These are phyloP conservation scores for Collybia nuda DNA, from an alignment of 768 basidiomycete genomes.

Conservation along the genomic window DNA sequence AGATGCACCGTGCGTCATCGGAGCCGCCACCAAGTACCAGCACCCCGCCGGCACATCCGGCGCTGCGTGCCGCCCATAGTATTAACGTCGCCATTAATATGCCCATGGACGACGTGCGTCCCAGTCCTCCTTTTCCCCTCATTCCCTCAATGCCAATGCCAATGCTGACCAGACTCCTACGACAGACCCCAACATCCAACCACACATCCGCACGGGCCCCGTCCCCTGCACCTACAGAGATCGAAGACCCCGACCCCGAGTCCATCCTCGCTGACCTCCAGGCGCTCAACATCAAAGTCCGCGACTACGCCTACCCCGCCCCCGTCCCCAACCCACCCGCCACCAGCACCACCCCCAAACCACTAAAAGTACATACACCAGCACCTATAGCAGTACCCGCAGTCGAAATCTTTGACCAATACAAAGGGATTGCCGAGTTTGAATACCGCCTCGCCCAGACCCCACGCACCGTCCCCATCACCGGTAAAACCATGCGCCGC, in stretches of 20 bases:
- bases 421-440: conserved; percentile 34
- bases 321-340: background rate
- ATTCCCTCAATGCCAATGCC: no score
- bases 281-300: conserved; percentile 35
- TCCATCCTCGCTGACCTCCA: conserved; percentile 25
- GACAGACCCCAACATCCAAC: background rate
- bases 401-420: conserved; percentile 39
- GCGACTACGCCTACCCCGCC: conserved; percentile 36
- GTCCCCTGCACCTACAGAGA: conserved; percentile 36
- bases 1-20: conserved; percentile 9
- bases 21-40: conserved; percentile 6
- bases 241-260: conserved; percentile 35
- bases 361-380: background rate
- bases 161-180: background rate
- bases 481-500: conserved; percentile 35
- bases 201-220: conserved; percentile 14
- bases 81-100: conserved; percentile 1
- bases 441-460: conserved; percentile 34
- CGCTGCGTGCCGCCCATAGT: background rate
- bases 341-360: conserved; percentile 2
- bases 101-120: conserved; percentile 9
- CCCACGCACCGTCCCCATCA: conserved; percentile 28
- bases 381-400: conserved; percentile 8
- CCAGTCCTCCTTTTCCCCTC: background rate
- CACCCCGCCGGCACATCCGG: background rate